Conservation (phyloP, 2,329 filamentous ascomycete species). For the Aspergillus luchuensis region DNA sequence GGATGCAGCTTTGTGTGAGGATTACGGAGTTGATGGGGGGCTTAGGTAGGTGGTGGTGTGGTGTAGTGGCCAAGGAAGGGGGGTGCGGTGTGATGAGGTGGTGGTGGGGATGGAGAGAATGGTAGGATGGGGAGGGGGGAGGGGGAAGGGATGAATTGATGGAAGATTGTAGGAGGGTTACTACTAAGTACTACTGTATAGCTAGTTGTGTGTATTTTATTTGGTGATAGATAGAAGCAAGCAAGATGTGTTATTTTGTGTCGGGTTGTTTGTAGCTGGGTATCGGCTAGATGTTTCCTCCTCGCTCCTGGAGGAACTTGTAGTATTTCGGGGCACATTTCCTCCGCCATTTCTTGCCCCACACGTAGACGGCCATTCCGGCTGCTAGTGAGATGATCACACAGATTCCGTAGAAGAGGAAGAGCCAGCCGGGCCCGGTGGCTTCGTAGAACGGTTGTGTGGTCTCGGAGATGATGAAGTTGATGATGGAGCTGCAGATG, state of each 20-base stretch:
- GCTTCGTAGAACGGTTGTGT: slow-evolving; percentile 3
- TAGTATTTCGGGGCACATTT: neutral
- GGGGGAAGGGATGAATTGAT: neutral
- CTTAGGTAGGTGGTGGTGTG: neutral
- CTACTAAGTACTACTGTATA: too few relatives aligned
- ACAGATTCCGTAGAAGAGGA: slow-evolving; percentile 4
- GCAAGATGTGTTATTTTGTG: neutral
- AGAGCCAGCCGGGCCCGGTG: neutral
- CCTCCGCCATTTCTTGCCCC: slow-evolving; percentile 5
- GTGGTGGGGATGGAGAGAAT: neutral
- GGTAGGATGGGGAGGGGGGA: neutral
- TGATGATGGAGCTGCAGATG: slow-evolving; percentile 2
- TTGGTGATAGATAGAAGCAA: neutral
- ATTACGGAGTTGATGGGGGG: neutral
- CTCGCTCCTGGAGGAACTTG: slow-evolving; percentile 2
- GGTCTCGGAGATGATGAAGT: slow-evolving; percentile 6
- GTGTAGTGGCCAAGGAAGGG: neutral
- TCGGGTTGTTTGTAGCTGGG: neutral
- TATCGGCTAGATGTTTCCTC: neutral
- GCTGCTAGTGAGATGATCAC: slow-evolving; percentile 1
- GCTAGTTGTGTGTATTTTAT: too few relatives aligned
- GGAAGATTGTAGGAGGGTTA: neutral
- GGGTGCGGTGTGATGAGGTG: neutral
- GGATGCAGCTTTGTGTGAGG: neutral
- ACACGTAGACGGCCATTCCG: neutral